Percentiles rank a stretch among this genome's conserved stretches.
These are phyloP conservation scores for Neospermospora avenae DNA, from an alignment of 2,329 filamentous ascomycete genomes.

Conservation along the genomic window DNA sequence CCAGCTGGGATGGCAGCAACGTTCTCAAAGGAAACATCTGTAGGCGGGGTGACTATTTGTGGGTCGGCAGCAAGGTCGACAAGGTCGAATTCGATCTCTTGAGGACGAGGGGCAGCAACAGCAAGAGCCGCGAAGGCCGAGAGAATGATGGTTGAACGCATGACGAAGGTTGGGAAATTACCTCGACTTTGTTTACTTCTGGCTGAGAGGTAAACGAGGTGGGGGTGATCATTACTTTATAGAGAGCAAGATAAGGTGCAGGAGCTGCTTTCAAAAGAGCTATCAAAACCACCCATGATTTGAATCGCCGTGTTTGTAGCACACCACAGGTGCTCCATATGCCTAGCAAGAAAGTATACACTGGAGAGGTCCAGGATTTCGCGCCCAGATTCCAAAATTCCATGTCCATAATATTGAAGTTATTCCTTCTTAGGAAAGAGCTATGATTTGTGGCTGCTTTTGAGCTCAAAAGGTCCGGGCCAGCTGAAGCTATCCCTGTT, in stretches of 20 bases:
- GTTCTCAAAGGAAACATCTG: constrained; percentile 30
- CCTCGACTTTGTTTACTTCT: not conserved
- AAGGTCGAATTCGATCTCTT: constrained; percentile 37
- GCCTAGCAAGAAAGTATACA: not conserved
- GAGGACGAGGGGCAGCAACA: constrained; percentile 31
- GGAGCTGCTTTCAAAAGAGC: not conserved
- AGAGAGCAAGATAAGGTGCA: not conserved
- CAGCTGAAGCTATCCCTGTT: not conserved
- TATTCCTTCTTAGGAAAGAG: not conserved
- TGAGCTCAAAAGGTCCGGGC: no score
- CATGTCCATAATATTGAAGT: not conserved
- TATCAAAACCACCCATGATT: not conserved
- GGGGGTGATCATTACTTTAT: not conserved
- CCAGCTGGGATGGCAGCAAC: constrained; percentile 31
- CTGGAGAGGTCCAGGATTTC: not conserved
- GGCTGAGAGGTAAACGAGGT: not conserved
- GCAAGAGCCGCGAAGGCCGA: constrained; percentile 25
- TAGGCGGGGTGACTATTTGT: constrained; percentile 30
- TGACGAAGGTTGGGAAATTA: not conserved
- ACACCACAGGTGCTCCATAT: not conserved
- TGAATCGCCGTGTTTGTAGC: not conserved
- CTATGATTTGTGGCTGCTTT: not conserved
- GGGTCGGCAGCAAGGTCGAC: constrained; percentile 36
- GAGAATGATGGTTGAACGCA: constrained; percentile 23
- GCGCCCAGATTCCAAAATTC: not conserved